Evolutionary conservation across 495 filamentous ascomycete species (phyloP).

Genomic region (Lasiosphaeris hirsuta): DNA sequence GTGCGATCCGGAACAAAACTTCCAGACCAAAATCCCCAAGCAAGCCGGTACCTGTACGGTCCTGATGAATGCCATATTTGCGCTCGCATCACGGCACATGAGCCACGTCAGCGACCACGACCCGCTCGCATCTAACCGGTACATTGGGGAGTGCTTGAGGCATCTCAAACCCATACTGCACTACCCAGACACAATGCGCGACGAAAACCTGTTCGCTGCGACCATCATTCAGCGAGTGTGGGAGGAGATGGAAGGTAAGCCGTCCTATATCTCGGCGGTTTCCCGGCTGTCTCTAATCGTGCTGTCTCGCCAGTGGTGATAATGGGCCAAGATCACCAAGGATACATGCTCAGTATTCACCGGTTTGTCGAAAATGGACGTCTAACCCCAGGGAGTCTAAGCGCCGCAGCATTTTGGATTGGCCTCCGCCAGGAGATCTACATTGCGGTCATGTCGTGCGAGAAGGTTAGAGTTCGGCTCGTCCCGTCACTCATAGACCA

Average conservation of each 20-base stretch:
- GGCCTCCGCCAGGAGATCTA: conserved; percentile 57
- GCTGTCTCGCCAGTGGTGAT: conserved; percentile 30
- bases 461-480: conserved; percentile 41
- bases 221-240: conserved; percentile 59
- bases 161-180: conserved; percentile 48
- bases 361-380: conserved; percentile 35
- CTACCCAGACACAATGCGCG: conserved; percentile 50
- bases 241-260: conserved; percentile 58
- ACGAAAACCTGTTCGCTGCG: conserved; percentile 59
- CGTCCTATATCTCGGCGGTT: neutral
- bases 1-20: conserved; percentile 52
- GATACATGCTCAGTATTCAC: conserved; percentile 52
- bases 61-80: conserved; percentile 57
- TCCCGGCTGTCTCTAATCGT: conserved; percentile 12
- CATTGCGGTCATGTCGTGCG: conserved; percentile 49
- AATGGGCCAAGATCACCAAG: conserved; percentile 36
- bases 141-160: conserved; percentile 50
- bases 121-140: conserved; percentile 43
- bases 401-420: conserved; percentile 55
- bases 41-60: conserved; percentile 48
- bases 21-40: conserved; percentile 51
- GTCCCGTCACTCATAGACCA: conserved; percentile 42
- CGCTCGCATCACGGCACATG: conserved; percentile 54
- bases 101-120: conserved; percentile 43
- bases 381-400: conserved; percentile 39